phyloP scores from a whole-genome alignment of 148 eudicot genomes.

The Polygonum aviculare region DNA sequence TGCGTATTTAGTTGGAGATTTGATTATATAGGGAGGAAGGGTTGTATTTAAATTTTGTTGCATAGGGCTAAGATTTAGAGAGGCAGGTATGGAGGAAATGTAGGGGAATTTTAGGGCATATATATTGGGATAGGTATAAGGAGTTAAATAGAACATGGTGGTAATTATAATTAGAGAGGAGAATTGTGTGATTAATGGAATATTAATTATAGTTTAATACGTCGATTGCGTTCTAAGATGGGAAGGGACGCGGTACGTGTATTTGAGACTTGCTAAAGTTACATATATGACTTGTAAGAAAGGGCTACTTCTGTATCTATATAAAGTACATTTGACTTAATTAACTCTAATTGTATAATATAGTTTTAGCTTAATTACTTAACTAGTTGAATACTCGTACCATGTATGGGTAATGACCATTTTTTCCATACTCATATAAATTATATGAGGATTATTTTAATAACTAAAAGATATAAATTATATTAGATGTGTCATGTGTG shows the following conservation, averaged over 20 bases:
- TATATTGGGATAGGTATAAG: background rate
- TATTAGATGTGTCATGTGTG: too few species aligned
- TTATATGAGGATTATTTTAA: too few species aligned
- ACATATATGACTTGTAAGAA: background rate
- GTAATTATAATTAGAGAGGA: background rate
- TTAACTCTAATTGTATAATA: too few species aligned
- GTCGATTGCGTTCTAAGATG: background rate
- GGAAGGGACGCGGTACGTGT: background rate
- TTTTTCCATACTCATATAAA: too few species aligned
- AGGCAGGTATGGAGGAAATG: background rate
- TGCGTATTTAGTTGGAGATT: too few species aligned
- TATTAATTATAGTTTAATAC: background rate
- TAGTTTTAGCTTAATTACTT: too few species aligned
- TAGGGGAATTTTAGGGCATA: background rate
- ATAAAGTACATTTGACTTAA: too few species aligned
- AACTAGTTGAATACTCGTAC: too few species aligned
- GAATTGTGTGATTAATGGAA: background rate
- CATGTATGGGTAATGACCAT: too few species aligned
- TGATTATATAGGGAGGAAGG: background rate
- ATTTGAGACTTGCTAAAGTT: background rate
- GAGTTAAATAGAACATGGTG: background rate
- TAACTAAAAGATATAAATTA: too few species aligned
- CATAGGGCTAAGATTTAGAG: background rate
- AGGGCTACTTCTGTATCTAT: background rate
- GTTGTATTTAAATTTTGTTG: background rate